A percentile compares a stretch with the other conserved stretches of the same genome.
Evolutionary conservation across 2,329 filamentous ascomycete species (phyloP).

Genomic region (Didymella pinodella): DNA sequence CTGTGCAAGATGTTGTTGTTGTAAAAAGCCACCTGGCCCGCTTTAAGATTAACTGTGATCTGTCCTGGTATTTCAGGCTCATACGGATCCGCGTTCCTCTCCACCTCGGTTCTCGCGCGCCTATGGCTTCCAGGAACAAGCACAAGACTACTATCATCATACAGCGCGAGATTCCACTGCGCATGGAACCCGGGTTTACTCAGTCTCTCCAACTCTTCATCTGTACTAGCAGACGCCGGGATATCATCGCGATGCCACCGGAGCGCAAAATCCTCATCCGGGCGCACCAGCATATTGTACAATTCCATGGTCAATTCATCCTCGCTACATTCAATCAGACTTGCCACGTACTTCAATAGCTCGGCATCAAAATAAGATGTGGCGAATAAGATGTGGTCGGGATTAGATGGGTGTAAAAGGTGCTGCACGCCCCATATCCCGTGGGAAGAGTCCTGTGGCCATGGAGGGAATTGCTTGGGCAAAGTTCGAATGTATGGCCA

Average conservation of each 20-base stretch:
- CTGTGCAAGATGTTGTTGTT: slow-evolving; percentile 87
- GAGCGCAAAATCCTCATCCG: slow-evolving; percentile 74
- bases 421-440: slow-evolving; percentile 94
- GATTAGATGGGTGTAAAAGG: slow-evolving; percentile 76
- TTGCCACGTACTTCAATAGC: slow-evolving; percentile 69
- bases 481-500: slow-evolving; percentile 87
- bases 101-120: slow-evolving; percentile 72
- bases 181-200: slow-evolving; percentile 72
- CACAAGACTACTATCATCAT: slow-evolving; percentile 73
- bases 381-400: slow-evolving; percentile 68
- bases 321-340: slow-evolving; percentile 63
- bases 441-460: slow-evolving; percentile 66
- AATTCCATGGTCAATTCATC: slow-evolving; percentile 82
- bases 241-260: slow-evolving; percentile 90
- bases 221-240: slow-evolving; percentile 67
- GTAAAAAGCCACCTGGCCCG: slow-evolving; percentile 86
- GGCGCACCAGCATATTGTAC: slow-evolving; percentile 83
- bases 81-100: slow-evolving; percentile 73
- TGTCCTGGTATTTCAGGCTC: slow-evolving; percentile 69
- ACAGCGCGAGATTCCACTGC: slow-evolving; percentile 88
- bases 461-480: slow-evolving; percentile 90
- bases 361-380: slow-evolving; percentile 74
- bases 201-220: slow-evolving; percentile 72
- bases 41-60: slow-evolving; percentile 69
- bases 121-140: slow-evolving; percentile 80